These are phyloP conservation scores for Closterium sp. DNA, from an alignment of 139 green algal genomes.

Conservation along the genomic window DNA sequence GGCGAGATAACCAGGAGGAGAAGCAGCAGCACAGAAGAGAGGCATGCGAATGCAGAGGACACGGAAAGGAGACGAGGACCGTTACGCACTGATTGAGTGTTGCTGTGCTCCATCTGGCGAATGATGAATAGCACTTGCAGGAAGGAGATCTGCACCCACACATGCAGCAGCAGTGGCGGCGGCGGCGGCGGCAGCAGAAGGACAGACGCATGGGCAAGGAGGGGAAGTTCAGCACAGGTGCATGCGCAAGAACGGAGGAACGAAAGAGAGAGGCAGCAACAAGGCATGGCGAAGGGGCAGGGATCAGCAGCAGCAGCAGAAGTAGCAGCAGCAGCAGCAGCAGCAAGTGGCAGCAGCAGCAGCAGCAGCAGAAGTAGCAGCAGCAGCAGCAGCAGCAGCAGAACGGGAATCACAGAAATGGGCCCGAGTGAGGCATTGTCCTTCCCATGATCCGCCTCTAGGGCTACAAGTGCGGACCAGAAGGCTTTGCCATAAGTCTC, in stretches of 20 bases:
- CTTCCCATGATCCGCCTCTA: conserved; percentile 55
- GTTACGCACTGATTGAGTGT: conserved; percentile 52
- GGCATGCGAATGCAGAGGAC: background rate
- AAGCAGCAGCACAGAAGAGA: no score
- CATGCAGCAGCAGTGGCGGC: no score
- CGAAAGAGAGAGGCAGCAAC: background rate
- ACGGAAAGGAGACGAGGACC: background rate
- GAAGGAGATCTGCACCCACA: conserved; percentile 36
- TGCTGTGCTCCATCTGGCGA: conserved; percentile 71
- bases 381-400: background rate
- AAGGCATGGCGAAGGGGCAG: background rate
- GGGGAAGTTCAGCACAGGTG: background rate
- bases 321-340: conserved; percentile 1
- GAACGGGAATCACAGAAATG: conserved; percentile 34
- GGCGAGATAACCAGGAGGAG: background rate
- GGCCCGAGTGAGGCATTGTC: conserved; percentile 74
- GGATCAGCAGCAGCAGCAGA: conserved; percentile 5
- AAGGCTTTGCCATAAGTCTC: no score
- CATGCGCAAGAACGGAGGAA: background rate
- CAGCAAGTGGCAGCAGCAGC: background rate
- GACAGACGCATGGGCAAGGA: background rate
- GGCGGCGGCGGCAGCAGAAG: no score
- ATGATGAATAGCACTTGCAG: conserved; percentile 74
- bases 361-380: background rate
- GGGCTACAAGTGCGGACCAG: no score